Evolutionary conservation across 2,329 filamentous ascomycete species (phyloP).

Genomic region (Ilyonectria robusta): DNA sequence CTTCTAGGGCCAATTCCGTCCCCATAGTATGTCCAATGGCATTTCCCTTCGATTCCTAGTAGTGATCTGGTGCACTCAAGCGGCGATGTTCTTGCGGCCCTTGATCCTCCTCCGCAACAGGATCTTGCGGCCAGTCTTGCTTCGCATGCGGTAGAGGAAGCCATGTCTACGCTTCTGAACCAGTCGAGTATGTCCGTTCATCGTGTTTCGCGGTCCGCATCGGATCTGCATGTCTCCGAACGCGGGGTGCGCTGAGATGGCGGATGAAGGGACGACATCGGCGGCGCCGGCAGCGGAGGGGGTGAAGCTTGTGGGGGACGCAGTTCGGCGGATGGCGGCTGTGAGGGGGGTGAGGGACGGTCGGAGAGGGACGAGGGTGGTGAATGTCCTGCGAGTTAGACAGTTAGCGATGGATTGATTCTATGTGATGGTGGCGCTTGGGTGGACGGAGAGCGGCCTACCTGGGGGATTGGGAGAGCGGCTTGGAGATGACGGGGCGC

Average conservation of each 20-base stretch:
- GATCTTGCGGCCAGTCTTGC: conserved; percentile 67
- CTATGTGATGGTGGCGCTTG: background rate
- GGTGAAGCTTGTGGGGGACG: conserved; percentile 50
- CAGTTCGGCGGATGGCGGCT: conserved; percentile 50
- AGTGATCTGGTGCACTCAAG: conserved; percentile 25
- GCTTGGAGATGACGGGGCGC: conserved; percentile 47
- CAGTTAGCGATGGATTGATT: conserved; percentile 19
- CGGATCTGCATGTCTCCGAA: conserved; percentile 67
- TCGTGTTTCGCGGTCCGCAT: conserved; percentile 71
- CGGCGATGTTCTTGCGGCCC: conserved; percentile 60
- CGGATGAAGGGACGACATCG: conserved; percentile 62
- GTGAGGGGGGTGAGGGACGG: conserved; percentile 58
- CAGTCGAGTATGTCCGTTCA: conserved; percentile 68
- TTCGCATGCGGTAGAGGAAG: conserved; percentile 66
- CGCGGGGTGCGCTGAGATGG: conserved; percentile 68
- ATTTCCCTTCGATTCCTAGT: background rate
- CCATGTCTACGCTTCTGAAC: conserved; percentile 73
- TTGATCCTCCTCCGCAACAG: conserved; percentile 67
- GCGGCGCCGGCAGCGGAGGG: conserved; percentile 48
- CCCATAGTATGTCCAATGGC: background rate
- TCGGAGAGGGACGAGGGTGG: conserved; percentile 65
- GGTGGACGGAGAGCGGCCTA: conserved; percentile 22
- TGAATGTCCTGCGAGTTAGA: conserved; percentile 57
- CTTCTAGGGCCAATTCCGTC: conserved; percentile 4
- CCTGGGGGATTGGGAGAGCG: conserved; percentile 45